Base-by-base conservation (phyloP, 2,329 filamentous ascomycete genomes). In the Pseudocercospora macadamiae region DNA sequence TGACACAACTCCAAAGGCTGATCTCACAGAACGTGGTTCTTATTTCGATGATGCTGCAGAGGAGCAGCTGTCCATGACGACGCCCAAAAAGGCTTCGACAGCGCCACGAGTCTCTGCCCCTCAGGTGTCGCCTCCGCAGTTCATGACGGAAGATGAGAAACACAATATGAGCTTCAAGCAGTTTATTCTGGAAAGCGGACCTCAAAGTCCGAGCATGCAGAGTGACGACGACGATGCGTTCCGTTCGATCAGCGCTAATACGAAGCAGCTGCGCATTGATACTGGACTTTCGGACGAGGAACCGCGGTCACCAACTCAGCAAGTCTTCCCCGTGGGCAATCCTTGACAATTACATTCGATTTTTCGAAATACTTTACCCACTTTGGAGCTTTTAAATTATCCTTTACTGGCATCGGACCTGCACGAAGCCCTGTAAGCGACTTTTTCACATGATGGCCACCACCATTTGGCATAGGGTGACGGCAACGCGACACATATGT, bases 1-100 rank as follows among this genome's bases (percentile, higher is more conserved):
- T 28, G 79, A 80, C 23, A 77, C 72, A 21, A 81, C 79, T 1
- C 79, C 78, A 0, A 65, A 61, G 21, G 63, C 77, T 71, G 8
- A 44, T 30, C 32, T 60, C n/a, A 67, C 64, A 1, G 76, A 79
- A 47, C 75, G 75, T 57, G 68, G 74, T 4, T 16, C 74, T 12
- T 73, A 74, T 58, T 74, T 75, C 47, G 69, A 68, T 34, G 59
- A 57, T 0, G 26, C 61, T 6, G 55, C 55, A 26, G 53, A 60
- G n/a, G 54, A 56, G 6, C 51, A 45, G 30, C 55, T 56, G 14
- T 32, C 37, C 47, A 45, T 60, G 32, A 28, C 57, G n/a, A 60
- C 49, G 10, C 61, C 56, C 5, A 52, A 45, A 30, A 47, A 37
- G 23, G 52, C 37, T 9, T n/a, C 28, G 16, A 57, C 51, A 28